Evolutionary conservation across 2,329 filamentous ascomycete genomes (phyloP), one percentile per base, ranked within the genome.

Genomic region (Pseudocercospora crystallina): DNA sequence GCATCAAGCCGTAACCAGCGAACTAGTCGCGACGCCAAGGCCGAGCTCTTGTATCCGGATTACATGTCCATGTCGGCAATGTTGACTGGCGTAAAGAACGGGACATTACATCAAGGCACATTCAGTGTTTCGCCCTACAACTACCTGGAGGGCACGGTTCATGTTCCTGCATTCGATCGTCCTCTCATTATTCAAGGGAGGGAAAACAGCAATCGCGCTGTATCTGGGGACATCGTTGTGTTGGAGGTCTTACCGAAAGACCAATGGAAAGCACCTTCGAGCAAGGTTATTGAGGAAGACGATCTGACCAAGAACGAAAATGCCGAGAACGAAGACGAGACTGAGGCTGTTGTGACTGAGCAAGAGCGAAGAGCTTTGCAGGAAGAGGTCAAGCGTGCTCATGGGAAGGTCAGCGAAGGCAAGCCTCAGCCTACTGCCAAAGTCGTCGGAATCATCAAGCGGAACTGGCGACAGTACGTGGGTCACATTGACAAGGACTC

Each of bases 41-140:
- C 80, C 1, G 80, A 87, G 65, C 80, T 90, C 51, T 79, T 97
- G 46, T 99, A 97, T 63, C 84, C 89, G 0, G 94, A 97, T 66
- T 91, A 97, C 67, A 88, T 85, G 61, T 89, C 86, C 8, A 78
- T 94, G 69, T 96, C 92, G 5, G 95, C 86, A 71, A 87, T 97
- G 82, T 90, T 91, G 81, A 99, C 94, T 5, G 92, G 91, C 0
- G 80, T 96, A 49, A 95, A 95, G 74, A 84, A 84, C 44, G 90
- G 91, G 4, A 84, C 90, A 47, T 76, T 99, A 62, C 94, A 99
- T 68, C 92, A 99, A 72, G 94, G 94, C 5, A 85, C 89, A 17
- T 99, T 96, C 76, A 96, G 91, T 65, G 90, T 97, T 26, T 97
- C 94, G 7, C 89, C 90, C 1, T 99, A 97, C 78, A 99, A 99